Conservation (phyloP, 75 land plant genomes). For the Sequoia sempervirens region DNA sequence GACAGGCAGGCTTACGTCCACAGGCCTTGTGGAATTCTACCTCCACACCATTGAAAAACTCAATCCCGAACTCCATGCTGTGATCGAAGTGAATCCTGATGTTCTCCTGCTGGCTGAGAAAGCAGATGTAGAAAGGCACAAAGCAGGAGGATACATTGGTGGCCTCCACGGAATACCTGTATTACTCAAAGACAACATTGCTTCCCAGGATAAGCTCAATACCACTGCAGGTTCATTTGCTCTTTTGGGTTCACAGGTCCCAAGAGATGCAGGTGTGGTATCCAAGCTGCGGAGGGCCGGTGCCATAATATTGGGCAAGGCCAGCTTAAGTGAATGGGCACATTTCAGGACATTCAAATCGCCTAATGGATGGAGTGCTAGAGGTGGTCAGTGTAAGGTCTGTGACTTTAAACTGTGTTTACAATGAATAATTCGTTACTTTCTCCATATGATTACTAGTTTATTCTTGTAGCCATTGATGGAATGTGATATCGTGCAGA, state of each 20-base stretch:
- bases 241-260: slow-evolving; percentile 40
- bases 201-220: slow-evolving; percentile 41
- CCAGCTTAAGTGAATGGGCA: slow-evolving; percentile 56
- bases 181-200: slow-evolving; percentile 57
- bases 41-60: slow-evolving; percentile 24
- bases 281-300: slow-evolving; percentile 29
- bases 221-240: slow-evolving; percentile 70
- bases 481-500: slow-evolving; percentile 21
- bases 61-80: slow-evolving; percentile 43
- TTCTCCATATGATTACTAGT: neutral
- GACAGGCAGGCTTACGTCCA: slow-evolving; percentile 13
- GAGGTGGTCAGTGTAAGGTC: slow-evolving; percentile 39
- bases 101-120: slow-evolving; percentile 36
- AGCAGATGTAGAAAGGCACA: slow-evolving; percentile 38
- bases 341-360: slow-evolving; percentile 3
- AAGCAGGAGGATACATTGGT: neutral
- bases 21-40: slow-evolving; percentile 37
- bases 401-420: neutral
- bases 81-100: slow-evolving; percentile 64
- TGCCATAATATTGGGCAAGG: slow-evolving; percentile 59
- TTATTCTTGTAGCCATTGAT: neutral
- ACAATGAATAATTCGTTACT: neutral
- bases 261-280: slow-evolving; percentile 29
- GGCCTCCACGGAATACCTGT: slow-evolving; percentile 55
- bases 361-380: slow-evolving; percentile 39